These are phyloP conservation scores for Aspergillus ibericus DNA, from an alignment of 2,329 filamentous ascomycete species.

Conservation along the genomic window DNA sequence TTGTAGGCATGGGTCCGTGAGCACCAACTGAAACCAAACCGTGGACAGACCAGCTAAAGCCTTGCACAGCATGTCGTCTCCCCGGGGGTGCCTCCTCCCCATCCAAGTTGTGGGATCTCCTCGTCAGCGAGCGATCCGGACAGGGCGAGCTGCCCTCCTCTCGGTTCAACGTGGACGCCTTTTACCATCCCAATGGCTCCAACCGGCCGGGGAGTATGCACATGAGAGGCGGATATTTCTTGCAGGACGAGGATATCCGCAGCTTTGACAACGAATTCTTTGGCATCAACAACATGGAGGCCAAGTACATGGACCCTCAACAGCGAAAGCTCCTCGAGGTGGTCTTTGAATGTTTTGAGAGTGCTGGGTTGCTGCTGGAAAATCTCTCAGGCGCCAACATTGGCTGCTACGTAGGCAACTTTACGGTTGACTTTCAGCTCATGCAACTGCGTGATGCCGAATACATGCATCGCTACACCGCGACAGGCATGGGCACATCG, in stretches of 20 bases:
- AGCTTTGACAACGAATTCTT: slow-evolving; percentile 14
- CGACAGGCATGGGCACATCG: slow-evolving; percentile 12
- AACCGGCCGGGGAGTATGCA: background rate
- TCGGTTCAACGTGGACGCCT: background rate
- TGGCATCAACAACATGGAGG: slow-evolving; percentile 8
- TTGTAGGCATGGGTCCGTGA: too few species aligned
- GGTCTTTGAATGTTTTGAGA: slow-evolving; percentile 10
- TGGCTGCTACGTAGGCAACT: slow-evolving; percentile 20
- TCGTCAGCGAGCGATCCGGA: background rate
- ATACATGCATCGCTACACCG: slow-evolving; percentile 6
- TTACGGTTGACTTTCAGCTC: slow-evolving; percentile 17
- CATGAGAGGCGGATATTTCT: background rate
- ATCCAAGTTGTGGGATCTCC: too few species aligned
- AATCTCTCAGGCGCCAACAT: background rate
- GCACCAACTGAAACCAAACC: too few species aligned
- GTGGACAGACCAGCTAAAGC: too few species aligned
- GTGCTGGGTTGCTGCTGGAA: background rate
- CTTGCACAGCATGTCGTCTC: too few species aligned
- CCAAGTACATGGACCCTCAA: slow-evolving; percentile 20
- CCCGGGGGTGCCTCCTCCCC: too few species aligned
- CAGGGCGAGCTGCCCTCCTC: background rate
- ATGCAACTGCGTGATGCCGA: slow-evolving; percentile 21
- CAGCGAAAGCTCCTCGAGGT: slow-evolving; percentile 14
- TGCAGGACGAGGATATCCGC: slow-evolving; percentile 5
- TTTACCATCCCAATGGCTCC: background rate